Conservation (phyloP, 129 eudicot species). For the Pseudognaphalium luteoalbum region DNA sequence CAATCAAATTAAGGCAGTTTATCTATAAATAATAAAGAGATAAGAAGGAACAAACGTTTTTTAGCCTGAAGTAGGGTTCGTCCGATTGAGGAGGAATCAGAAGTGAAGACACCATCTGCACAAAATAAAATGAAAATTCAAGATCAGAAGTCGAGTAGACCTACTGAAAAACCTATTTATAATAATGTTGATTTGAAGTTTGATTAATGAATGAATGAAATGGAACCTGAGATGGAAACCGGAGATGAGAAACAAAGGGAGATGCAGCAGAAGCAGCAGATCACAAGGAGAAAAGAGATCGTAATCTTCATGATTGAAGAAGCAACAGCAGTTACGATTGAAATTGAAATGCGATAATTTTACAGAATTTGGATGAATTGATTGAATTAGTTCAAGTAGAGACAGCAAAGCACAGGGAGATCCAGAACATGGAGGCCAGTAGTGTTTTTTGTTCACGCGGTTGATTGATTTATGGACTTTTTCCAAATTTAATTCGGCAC, state of each 20-base stretch:
- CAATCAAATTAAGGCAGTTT: neutral
- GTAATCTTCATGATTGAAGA: conserved; percentile 30
- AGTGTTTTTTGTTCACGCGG: neutral
- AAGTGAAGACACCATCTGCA: conserved; percentile 40
- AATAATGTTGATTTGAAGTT: neutral
- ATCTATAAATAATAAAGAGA: neutral
- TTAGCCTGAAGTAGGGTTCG: conserved; percentile 50
- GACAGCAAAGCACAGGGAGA: conserved; percentile 34
- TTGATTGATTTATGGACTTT: neutral
- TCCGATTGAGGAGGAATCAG: conserved; percentile 43
- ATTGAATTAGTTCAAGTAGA: conserved; percentile 7
- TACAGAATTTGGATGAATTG: neutral
- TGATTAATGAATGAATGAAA: neutral
- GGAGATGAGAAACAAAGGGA: conserved; percentile 26
- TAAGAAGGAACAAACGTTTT: conserved; percentile 22
- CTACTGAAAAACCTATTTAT: neutral
- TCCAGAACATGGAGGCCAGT: conserved; percentile 28
- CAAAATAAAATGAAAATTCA: neutral
- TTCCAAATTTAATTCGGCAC: neutral
- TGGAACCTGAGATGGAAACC: conserved; percentile 53
- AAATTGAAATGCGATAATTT: neutral
- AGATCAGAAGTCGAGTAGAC: conserved; percentile 1
- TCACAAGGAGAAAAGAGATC: conserved; percentile 31
- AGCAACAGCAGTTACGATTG: neutral
- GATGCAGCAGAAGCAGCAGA: conserved; percentile 20